Percentiles rank a stretch among this genome's conserved stretches.
phyloP scores from a whole-genome alignment of 2,329 filamentous ascomycete genomes.

The Thelonectria blattea region DNA sequence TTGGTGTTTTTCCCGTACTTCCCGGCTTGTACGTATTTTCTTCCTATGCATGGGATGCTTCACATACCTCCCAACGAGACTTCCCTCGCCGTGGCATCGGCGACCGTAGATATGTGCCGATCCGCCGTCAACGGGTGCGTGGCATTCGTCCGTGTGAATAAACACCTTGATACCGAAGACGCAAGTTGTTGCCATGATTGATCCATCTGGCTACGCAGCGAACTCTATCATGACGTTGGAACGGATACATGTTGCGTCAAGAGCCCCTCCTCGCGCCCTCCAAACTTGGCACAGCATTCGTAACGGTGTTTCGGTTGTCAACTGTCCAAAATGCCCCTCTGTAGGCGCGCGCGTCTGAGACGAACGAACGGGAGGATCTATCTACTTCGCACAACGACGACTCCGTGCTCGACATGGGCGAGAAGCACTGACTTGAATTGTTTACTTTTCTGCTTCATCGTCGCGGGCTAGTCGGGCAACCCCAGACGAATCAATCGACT shows the following conservation, averaged over 20 bases:
- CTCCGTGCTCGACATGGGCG: background rate
- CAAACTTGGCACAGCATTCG: background rate
- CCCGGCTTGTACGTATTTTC: background rate
- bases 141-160: background rate
- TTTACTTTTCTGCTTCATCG: background rate
- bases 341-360: constrained; percentile 22
- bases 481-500: background rate
- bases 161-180: background rate
- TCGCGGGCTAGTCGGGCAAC: background rate
- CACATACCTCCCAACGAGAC: background rate
- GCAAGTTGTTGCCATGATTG: too few species aligned
- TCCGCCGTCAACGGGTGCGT: background rate
- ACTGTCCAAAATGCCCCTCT: background rate
- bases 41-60: background rate
- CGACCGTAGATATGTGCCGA: background rate
- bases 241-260: constrained; percentile 8
- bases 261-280: background rate
- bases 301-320: constrained; percentile 7
- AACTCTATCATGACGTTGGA: constrained; percentile 8
- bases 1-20: background rate
- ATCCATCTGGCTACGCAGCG: background rate
- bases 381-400: background rate
- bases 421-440: constrained; percentile 6
- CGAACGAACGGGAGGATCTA: constrained; percentile 17
- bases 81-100: background rate